These are phyloP conservation scores for Pseudogymnoascus sp. DNA, from an alignment of 2,329 filamentous ascomycete species.

Conservation along the genomic window DNA sequence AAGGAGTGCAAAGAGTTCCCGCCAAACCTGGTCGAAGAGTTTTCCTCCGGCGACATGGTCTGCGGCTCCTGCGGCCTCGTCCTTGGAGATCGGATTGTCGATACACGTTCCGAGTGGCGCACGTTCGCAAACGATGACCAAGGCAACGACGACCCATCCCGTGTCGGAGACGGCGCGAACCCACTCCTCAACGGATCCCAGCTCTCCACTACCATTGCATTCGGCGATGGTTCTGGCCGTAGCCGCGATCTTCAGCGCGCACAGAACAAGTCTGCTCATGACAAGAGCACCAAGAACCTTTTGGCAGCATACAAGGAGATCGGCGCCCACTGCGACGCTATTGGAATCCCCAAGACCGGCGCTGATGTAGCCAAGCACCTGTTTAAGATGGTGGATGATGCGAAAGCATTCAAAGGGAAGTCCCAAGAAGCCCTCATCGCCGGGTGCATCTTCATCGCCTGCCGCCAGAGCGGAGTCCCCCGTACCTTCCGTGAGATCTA, in stretches of 20 bases:
- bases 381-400: conserved; percentile 90
- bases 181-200: conserved; percentile 84
- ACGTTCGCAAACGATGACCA: conserved; percentile 98
- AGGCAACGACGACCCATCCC: conserved; percentile 90
- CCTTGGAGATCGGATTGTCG: conserved; percentile 82
- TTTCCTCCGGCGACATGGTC: conserved; percentile 85
- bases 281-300: conserved; percentile 77
- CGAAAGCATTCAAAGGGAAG: conserved; percentile 91
- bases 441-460: conserved; percentile 95
- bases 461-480: conserved; percentile 77
- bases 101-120: conserved; percentile 95
- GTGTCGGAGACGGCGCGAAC: conserved; percentile 92
- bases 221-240: conserved; percentile 64
- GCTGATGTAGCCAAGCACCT: conserved; percentile 89
- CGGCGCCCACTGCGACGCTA: conserved; percentile 75
- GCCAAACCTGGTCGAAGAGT: conserved; percentile 90
- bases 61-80: conserved; percentile 89
- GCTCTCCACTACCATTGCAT: conserved; percentile 81
- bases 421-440: conserved; percentile 89
- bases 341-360: conserved; percentile 72
- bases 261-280: conserved; percentile 72
- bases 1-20: conserved; percentile 86
- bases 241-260: conserved; percentile 72
- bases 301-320: conserved; percentile 85
- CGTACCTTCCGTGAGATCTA: conserved; percentile 94